Conservation (phyloP, 2,329 filamentous ascomycete species). For the Neonectria sp. region DNA sequence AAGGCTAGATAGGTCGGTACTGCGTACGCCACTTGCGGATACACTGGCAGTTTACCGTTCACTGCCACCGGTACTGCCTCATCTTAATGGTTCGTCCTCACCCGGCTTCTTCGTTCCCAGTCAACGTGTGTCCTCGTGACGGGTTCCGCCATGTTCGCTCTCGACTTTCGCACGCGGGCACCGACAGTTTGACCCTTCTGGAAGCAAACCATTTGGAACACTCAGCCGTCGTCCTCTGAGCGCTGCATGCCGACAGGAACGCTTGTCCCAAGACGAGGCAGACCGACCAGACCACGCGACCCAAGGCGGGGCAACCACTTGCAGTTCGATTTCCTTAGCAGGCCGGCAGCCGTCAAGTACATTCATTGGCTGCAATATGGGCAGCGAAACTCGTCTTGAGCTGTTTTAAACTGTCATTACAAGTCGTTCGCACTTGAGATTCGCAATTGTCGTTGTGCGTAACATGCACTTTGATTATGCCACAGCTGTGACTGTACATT, state of each 20-base stretch:
- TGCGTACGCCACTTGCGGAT: background rate
- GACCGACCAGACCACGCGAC: constrained; percentile 14
- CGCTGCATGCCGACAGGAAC: background rate
- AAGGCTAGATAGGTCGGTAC: background rate
- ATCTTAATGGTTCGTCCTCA: background rate
- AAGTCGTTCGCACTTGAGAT: background rate
- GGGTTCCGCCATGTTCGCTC: too few relatives aligned
- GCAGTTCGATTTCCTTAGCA: background rate
- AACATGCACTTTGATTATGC: constrained; percentile 1
- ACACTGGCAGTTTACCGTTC: background rate
- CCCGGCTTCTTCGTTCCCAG: background rate
- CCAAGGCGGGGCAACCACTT: constrained; percentile 12
- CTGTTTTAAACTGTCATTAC: background rate
- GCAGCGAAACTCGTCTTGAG: background rate
- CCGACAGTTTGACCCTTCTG: background rate
- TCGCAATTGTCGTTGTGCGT: background rate
- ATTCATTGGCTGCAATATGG: constrained; percentile 14
- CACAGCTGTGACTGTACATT: background rate
- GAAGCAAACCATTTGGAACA: background rate
- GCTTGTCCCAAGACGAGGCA: constrained; percentile 6
- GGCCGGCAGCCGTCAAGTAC: background rate
- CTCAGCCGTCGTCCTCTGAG: background rate
- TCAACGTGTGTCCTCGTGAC: background rate
- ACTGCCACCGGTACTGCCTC: background rate
- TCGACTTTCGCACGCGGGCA: background rate